These are phyloP conservation scores for Dictyophora rubrovolvata DNA, from an alignment of 768 basidiomycete species.

Conservation along the genomic window DNA sequence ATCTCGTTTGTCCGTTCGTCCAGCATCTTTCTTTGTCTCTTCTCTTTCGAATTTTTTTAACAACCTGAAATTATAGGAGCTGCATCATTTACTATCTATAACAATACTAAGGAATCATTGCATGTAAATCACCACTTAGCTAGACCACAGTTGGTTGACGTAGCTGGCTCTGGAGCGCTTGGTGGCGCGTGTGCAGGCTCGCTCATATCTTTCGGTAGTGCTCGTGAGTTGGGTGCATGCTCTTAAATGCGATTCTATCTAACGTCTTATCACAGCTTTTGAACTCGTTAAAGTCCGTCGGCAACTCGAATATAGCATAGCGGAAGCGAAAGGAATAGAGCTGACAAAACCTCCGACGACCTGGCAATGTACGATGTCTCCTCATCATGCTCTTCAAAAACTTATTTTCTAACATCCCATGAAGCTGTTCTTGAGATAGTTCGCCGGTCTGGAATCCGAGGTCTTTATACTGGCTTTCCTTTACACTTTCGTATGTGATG, in stretches of 20 bases:
- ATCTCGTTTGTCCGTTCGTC: slow-evolving; percentile 92
- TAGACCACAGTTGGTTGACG: slow-evolving; percentile 53
- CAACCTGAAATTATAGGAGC: slow-evolving; percentile 42
- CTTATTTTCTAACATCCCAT: too few relatives aligned
- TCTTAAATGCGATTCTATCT: not conserved
- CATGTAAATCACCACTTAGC: slow-evolving; percentile 47
- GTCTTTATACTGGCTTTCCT: slow-evolving; percentile 75
- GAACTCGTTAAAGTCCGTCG: slow-evolving; percentile 93
- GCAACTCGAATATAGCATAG: slow-evolving; percentile 88
- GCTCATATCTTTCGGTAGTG: slow-evolving; percentile 79
- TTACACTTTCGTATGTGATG: slow-evolving; percentile 65
- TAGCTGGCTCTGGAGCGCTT: slow-evolving; percentile 66
- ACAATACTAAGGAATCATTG: slow-evolving; percentile 68
- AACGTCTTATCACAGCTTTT: slow-evolving; percentile 43
- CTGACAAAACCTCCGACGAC: slow-evolving; percentile 72
- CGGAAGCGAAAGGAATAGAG: slow-evolving; percentile 63
- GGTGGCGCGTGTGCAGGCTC: slow-evolving; percentile 86
- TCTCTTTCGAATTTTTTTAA: slow-evolving; percentile 3
- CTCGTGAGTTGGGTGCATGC: slow-evolving; percentile 49
- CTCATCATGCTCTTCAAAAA: not conserved
- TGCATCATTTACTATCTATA: slow-evolving; percentile 87
- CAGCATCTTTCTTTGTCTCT: not conserved
- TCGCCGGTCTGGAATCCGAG: slow-evolving; percentile 46
- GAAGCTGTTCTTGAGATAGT: slow-evolving; percentile 71
- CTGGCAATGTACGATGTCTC: slow-evolving; percentile 24